Conservation (phyloP, 208 protist species). For the Tritrichomonas musculus region DNA sequence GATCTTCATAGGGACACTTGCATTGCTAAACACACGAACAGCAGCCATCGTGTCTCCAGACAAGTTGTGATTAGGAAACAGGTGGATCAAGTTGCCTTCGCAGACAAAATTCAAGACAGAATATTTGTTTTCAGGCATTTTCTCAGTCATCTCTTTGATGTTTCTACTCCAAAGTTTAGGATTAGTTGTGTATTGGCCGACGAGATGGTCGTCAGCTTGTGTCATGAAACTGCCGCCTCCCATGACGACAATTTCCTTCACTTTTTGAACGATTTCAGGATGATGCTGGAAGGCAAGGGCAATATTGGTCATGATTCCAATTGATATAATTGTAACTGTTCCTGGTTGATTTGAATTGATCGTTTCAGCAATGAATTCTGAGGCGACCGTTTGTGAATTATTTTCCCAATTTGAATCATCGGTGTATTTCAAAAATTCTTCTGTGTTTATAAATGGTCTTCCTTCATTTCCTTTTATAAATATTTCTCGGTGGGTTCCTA, state of each 20-base stretch:
- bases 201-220: no score
- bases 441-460: not conserved
- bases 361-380: not conserved
- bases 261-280: not conserved
- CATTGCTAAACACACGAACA: not conserved
- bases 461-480: not conserved
- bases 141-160: not conserved
- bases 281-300: not conserved
- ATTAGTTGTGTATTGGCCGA: no score
- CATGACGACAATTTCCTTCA: not conserved
- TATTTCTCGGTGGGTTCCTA: not conserved
- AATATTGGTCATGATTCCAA: no score
- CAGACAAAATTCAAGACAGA: not conserved
- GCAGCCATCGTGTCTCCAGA: not conserved
- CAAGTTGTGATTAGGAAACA: not conserved
- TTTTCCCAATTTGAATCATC: not conserved
- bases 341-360: not conserved
- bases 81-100: not conserved
- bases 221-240: not conserved
- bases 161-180: not conserved
- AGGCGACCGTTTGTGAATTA: not conserved
- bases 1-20: not conserved
- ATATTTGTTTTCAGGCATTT: not conserved
- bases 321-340: not conserved
- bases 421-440: not conserved